phyloP scores from a whole-genome alignment of 192 early-diverging fungal species.

The Rhizoclosmatium globosum region DNA sequence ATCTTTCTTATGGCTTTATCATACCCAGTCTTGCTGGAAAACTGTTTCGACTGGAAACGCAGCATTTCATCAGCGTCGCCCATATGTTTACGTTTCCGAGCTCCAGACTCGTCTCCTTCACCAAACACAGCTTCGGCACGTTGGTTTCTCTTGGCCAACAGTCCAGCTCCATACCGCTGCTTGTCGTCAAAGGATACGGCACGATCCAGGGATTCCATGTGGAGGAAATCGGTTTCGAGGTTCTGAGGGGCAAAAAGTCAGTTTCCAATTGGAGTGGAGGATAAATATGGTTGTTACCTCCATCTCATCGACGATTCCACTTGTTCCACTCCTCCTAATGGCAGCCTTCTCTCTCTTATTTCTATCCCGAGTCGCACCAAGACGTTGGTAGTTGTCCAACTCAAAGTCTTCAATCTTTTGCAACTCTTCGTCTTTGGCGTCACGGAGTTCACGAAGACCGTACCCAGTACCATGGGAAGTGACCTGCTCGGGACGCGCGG shows the following conservation, averaged over 20 bases:
- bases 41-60: not conserved
- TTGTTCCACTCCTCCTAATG: constrained; percentile 25
- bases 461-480: constrained; percentile 41
- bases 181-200: constrained; percentile 21
- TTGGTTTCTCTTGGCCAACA: constrained; percentile 25
- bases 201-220: constrained; percentile 29
- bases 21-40: constrained; percentile 3
- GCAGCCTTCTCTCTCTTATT: constrained; percentile 32
- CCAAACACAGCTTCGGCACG: constrained; percentile 21
- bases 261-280: not conserved
- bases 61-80: not conserved
- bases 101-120: not conserved
- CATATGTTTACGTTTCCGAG: not conserved
- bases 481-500: constrained; percentile 31
- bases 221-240: constrained; percentile 37
- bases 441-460: constrained; percentile 25
- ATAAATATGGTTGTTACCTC: constrained; percentile 18
- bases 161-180: constrained; percentile 24
- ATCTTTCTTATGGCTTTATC: not conserved
- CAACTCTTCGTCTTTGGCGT: constrained; percentile 35
- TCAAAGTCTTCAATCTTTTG: constrained; percentile 37
- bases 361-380: constrained; percentile 27
- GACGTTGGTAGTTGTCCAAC: constrained; percentile 21
- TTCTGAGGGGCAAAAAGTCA: constrained; percentile 4
- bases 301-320: constrained; percentile 35